Conservation (phyloP, 345 rosid species). For the Citrus mangshanensis region DNA sequence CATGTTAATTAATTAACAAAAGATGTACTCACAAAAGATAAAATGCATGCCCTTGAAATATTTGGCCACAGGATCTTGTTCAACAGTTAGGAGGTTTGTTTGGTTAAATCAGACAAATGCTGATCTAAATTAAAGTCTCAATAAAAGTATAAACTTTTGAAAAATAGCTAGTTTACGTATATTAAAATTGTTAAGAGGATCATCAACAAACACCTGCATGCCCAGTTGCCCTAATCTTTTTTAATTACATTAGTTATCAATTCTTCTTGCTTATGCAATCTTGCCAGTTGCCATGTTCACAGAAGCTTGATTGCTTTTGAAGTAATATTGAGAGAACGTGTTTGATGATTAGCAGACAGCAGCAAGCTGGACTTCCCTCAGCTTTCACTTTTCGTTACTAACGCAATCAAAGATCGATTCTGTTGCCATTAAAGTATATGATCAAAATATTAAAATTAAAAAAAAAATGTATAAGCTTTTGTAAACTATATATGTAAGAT, state of each 20-base stretch:
- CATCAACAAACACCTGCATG: neutral
- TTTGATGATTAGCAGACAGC: slow-evolving; percentile 22
- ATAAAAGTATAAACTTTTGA: neutral
- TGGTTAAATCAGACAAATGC: neutral
- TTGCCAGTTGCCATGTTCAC: neutral
- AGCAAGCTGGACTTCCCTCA: neutral
- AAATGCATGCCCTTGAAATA: neutral
- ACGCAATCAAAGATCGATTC: neutral
- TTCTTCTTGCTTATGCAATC: neutral
- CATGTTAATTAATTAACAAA: neutral
- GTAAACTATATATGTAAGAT: neutral
- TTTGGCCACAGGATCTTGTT: neutral
- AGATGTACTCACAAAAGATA: too few relatives aligned
- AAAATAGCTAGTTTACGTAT: neutral
- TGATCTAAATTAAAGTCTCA: neutral
- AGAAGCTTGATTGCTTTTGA: neutral
- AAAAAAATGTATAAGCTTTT: too few relatives aligned
- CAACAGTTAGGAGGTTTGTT: slow-evolving; percentile 1
- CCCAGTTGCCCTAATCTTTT: neutral
- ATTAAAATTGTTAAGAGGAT: neutral
- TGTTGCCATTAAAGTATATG: neutral
- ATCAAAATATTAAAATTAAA: too few relatives aligned
- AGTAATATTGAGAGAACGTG: slow-evolving; percentile 10
- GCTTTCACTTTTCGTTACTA: neutral
- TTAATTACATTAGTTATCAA: neutral